Base-by-base conservation (phyloP, 2,329 filamentous ascomycete species). In the Aspergillus ochraceoroseus region DNA sequence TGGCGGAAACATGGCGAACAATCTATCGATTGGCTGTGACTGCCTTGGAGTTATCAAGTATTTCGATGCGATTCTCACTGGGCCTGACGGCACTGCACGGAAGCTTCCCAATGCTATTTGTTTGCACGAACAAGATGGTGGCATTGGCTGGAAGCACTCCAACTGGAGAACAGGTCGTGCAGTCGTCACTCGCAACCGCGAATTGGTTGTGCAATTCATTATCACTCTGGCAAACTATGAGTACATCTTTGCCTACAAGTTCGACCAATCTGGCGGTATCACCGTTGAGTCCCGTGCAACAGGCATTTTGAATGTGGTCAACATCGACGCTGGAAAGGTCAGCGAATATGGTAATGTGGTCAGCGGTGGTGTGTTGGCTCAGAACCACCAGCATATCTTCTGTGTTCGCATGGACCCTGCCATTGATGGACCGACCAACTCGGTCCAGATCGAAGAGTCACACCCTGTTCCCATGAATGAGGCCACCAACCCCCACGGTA, bases 321-420 rank as follows among this genome's bases (percentile, higher is more conserved):
- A 79, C 12, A 80, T 82, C 43, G 79, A 83, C 46, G 48, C 59
- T 37, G 77, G 75, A 27, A 64, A 81, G 44, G 67, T 72, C 14
- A 79, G 82, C 12, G 76, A 79, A 1, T 82, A 78, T 61, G 80
- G 80, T 15, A 84, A 79, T 1, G 72, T 82, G 8, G 77, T 84
- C 8, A 77, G 80, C 48, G 78, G 79, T 0, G 80, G 80, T 26
- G 80, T 82, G 6, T 70, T 86, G 1, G 82, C 80, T 1, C 69
- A 74, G 1, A 77, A 84, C 59, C 84, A 87, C 57, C 83, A 87
- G 58, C 84, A 87, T 61, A 83, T 87, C 52, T 86, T 88, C 65
- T 78, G 74, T 26, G 69, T 81, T 0, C 75, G 78, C n/a, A 71
- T 81, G 4, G 78, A 81, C 51, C 77, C 77, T 8, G 75, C 75